A percentile compares a stretch with the other conserved stretches of the same genome.
These are phyloP conservation scores for Poteriospumella lacustris DNA, from an alignment of 108 stramenopile species.

Conservation along the genomic window DNA sequence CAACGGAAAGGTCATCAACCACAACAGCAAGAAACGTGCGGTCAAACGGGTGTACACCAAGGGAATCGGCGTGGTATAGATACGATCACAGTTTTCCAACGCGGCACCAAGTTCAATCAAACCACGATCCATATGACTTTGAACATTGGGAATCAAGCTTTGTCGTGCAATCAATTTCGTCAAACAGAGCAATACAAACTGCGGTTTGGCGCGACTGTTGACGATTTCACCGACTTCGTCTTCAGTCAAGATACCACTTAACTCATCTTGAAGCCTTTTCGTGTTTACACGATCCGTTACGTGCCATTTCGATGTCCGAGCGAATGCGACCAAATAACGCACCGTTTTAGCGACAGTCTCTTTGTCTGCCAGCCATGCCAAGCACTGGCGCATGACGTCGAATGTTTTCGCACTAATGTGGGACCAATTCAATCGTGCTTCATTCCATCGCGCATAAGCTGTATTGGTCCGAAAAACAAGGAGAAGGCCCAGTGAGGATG, in stretches of 20 bases:
- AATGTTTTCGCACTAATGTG: conserved; percentile 48
- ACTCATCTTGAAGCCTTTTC: not conserved
- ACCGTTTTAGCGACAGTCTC: not conserved
- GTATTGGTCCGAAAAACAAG: conserved; percentile 67
- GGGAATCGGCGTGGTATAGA: conserved; percentile 17
- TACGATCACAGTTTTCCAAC: not conserved
- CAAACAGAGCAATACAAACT: not conserved
- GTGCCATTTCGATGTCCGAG: not conserved
- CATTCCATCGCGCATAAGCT: conserved; percentile 59
- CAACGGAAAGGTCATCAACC: not conserved
- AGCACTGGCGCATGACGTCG: conserved; percentile 55
- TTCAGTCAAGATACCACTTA: not conserved
- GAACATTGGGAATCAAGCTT: not conserved
- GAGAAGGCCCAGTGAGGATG: conserved; percentile 59
- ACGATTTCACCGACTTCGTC: not conserved
- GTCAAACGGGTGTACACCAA: conserved; percentile 15
- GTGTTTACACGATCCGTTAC: not conserved
- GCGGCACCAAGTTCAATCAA: not conserved
- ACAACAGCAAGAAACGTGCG: not conserved
- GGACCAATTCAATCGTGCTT: conserved; percentile 58
- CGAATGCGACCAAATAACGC: not conserved
- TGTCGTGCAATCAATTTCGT: not conserved
- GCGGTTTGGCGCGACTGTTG: not conserved
- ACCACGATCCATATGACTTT: not conserved
- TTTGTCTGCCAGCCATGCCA: conserved; percentile 14